These are phyloP conservation scores for Rhizopogon rudus DNA, from an alignment of 768 basidiomycete species.

Conservation along the genomic window DNA sequence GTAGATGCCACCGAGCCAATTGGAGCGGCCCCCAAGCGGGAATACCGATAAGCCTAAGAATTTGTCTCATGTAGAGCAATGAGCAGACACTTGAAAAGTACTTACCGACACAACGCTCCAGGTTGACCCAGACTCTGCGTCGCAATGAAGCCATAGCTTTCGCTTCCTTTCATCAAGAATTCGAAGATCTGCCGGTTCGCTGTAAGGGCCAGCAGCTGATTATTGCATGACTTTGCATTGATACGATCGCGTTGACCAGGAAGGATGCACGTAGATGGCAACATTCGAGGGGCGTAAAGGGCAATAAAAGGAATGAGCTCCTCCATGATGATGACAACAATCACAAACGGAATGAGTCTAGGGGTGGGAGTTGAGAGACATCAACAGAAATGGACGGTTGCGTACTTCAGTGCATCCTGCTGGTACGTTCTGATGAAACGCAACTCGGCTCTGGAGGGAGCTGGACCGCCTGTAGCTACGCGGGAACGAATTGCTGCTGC, in stretches of 20 bases:
- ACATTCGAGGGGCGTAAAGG: slow-evolving; percentile 77
- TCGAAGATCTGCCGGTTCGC: slow-evolving; percentile 34
- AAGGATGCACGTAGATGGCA: slow-evolving; percentile 84
- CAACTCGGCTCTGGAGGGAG: slow-evolving; percentile 62
- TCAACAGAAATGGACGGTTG: neutral
- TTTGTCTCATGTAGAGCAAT: neutral
- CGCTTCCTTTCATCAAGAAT: slow-evolving; percentile 28
- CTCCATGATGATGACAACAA: slow-evolving; percentile 71
- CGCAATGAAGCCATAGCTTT: slow-evolving; percentile 23
- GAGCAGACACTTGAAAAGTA: slow-evolving; percentile 3
- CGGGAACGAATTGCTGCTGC: slow-evolving; percentile 51
- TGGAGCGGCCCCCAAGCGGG: slow-evolving; percentile 33
- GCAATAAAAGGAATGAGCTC: slow-evolving; percentile 82
- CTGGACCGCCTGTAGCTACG: slow-evolving; percentile 52
- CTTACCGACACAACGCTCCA: slow-evolving; percentile 56
- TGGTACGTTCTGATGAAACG: slow-evolving; percentile 64
- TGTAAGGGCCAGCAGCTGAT: slow-evolving; percentile 36
- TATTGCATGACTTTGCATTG: slow-evolving; percentile 43
- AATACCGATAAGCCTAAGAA: slow-evolving; percentile 30
- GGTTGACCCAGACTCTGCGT: slow-evolving; percentile 12
- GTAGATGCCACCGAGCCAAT: slow-evolving; percentile 30
- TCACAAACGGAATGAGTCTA: slow-evolving; percentile 71
- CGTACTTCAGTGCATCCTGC: slow-evolving; percentile 68
- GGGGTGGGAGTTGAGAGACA: slow-evolving; percentile 5
- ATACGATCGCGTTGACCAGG: slow-evolving; percentile 74